Conservation (phyloP, 352 stramenopile genomes). For the Pythium dissimile region DNA sequence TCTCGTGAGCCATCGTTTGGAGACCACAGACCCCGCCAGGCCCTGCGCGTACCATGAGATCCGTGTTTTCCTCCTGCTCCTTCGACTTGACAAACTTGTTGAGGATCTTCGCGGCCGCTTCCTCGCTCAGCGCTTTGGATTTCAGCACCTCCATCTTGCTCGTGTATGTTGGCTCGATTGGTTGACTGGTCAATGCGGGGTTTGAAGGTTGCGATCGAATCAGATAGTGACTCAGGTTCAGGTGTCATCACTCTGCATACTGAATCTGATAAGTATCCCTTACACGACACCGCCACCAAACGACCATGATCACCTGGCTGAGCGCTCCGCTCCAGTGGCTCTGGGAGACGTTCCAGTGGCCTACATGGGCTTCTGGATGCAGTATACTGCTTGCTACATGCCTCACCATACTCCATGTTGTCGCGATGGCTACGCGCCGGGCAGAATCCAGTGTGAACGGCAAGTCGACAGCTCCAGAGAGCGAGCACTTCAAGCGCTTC, state of each 20-base stretch:
- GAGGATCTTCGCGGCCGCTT: conserved; percentile 65
- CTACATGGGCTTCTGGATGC: conserved; percentile 43
- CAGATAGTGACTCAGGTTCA: not conserved
- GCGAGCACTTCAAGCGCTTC: conserved; percentile 52
- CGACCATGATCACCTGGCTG: not conserved
- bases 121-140: conserved; percentile 54
- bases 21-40: not conserved
- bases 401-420: conserved; percentile 33
- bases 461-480: not conserved
- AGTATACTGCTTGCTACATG: conserved; percentile 32
- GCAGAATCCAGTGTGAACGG: not conserved
- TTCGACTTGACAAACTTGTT: conserved; percentile 76
- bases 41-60: conserved; percentile 58
- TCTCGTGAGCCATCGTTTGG: not conserved
- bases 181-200: not conserved
- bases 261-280: not conserved
- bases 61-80: conserved; percentile 54
- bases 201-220: conserved; percentile 6
- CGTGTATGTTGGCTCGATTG: not conserved
- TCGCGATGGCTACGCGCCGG: conserved; percentile 17
- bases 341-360: conserved; percentile 43
- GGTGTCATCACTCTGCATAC: not conserved
- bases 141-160: conserved; percentile 72
- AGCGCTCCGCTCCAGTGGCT: conserved; percentile 24
- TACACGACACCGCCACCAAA: not conserved